These are phyloP conservation scores for Cucumis melo DNA, from an alignment of 306 rosid genomes.

Conservation along the genomic window DNA sequence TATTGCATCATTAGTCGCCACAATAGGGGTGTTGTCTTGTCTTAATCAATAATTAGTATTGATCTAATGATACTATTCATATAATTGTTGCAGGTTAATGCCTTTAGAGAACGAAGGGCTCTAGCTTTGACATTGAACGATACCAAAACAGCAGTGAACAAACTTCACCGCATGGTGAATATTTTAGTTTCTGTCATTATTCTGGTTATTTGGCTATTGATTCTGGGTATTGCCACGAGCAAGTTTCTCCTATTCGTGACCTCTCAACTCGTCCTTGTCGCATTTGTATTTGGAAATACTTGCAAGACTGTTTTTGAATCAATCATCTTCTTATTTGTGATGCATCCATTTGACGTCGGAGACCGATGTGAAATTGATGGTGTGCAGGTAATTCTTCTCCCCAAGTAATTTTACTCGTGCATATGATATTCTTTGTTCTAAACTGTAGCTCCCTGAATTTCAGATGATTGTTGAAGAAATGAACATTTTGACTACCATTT, in stretches of 20 bases:
- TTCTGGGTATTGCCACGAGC: slow-evolving; percentile 66
- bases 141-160: slow-evolving; percentile 90
- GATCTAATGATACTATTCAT: background rate
- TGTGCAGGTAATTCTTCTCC: slow-evolving; percentile 40
- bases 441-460: background rate
- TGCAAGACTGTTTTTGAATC: slow-evolving; percentile 91
- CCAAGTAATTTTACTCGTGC: background rate
- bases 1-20: no score
- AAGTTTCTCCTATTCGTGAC: slow-evolving; percentile 57
- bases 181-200: slow-evolving; percentile 40
- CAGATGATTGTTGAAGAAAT: slow-evolving; percentile 98
- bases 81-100: slow-evolving; percentile 47
- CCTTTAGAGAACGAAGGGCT: slow-evolving; percentile 85
- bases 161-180: slow-evolving; percentile 69
- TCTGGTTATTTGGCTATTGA: slow-evolving; percentile 52
- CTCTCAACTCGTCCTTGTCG: slow-evolving; percentile 76
- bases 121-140: slow-evolving; percentile 83
- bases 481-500: slow-evolving; percentile 80
- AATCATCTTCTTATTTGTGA: slow-evolving; percentile 63
- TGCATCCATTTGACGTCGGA: slow-evolving; percentile 95
- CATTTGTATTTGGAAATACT: slow-evolving; percentile 85
- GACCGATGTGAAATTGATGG: slow-evolving; percentile 86
- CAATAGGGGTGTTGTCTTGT: background rate
- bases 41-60: background rate
- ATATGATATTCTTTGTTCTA: background rate